These are phyloP conservation scores for Diplodia corticola DNA, from an alignment of 2,329 filamentous ascomycete genomes.

Conservation along the genomic window DNA sequence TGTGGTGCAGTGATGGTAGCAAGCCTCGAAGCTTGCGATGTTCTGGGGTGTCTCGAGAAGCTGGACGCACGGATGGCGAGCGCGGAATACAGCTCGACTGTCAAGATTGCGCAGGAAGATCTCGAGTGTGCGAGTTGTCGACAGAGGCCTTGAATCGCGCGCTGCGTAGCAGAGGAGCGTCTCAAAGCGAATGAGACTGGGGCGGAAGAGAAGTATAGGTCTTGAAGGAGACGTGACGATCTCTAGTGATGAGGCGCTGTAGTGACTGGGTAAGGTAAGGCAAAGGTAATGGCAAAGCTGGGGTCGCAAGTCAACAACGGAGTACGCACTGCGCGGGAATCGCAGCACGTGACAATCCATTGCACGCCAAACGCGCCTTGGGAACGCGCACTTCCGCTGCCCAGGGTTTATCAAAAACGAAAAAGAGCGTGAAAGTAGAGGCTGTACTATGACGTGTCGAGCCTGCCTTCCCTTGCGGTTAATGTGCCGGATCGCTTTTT, in stretches of 20 bases:
- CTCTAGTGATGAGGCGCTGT: neutral
- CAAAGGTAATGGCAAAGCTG: neutral
- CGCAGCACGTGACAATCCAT: neutral
- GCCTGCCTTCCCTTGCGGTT: no score
- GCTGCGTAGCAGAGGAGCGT: neutral
- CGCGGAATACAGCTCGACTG: neutral
- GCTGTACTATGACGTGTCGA: no score
- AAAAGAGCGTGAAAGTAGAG: no score
- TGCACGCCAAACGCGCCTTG: neutral
- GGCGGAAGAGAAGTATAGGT: neutral
- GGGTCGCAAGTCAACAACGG: neutral
- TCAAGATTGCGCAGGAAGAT: neutral
- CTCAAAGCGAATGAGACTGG: neutral
- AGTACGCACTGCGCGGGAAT: neutral
- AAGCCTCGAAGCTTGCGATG: neutral
- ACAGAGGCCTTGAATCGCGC: neutral
- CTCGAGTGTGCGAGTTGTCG: neutral
- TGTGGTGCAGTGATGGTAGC: neutral
- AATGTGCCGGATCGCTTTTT: no score
- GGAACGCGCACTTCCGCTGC: neutral
- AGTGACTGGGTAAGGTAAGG: neutral
- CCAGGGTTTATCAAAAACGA: no score
- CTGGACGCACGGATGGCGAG: neutral
- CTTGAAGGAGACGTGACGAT: neutral
- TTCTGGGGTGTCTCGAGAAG: neutral